Percentiles rank a stretch among this genome's conserved stretches.
Evolutionary conservation across 306 rosid species (phyloP).

Genomic region (Trifolium fragiferum): DNA sequence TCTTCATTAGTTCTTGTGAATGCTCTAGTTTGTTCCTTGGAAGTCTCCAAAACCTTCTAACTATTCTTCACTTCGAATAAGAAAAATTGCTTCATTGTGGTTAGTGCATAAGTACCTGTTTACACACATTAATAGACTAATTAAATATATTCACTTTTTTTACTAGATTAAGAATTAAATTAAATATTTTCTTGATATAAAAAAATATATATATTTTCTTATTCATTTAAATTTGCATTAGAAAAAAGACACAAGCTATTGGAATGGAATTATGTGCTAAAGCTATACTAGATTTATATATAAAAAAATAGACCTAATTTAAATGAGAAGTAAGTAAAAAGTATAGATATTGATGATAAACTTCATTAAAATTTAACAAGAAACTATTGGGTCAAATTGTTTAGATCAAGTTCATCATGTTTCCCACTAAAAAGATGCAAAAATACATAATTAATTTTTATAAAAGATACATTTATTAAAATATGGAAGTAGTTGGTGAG

Average conservation of each 20-base stretch:
- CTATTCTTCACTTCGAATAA: constrained; percentile 29
- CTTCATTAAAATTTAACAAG: no score
- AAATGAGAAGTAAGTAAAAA: no score
- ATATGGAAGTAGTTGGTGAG: no score
- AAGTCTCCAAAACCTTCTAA: constrained; percentile 33
- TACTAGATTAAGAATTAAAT: no score
- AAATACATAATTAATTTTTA: no score
- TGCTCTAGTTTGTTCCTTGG: constrained; percentile 22
- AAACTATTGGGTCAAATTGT: no score
- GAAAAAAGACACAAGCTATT: neutral
- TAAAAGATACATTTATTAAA: no score
- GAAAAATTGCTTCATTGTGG: constrained; percentile 39
- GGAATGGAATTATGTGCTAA: neutral
- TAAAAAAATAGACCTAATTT: no score
- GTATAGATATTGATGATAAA: no score
- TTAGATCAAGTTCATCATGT: no score
- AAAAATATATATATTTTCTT: neutral
- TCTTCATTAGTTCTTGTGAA: constrained; percentile 28
- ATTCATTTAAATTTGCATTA: constrained; percentile 1
- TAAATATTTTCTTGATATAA: neutral
- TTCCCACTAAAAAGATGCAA: no score
- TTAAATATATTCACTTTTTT: neutral
- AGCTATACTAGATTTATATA: neutral
- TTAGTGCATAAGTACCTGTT: constrained; percentile 60
- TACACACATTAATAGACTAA: constrained; percentile 21